Conservation (phyloP, 2,329 filamentous ascomycete genomes). For the Colletotrichum sansevieriae region DNA sequence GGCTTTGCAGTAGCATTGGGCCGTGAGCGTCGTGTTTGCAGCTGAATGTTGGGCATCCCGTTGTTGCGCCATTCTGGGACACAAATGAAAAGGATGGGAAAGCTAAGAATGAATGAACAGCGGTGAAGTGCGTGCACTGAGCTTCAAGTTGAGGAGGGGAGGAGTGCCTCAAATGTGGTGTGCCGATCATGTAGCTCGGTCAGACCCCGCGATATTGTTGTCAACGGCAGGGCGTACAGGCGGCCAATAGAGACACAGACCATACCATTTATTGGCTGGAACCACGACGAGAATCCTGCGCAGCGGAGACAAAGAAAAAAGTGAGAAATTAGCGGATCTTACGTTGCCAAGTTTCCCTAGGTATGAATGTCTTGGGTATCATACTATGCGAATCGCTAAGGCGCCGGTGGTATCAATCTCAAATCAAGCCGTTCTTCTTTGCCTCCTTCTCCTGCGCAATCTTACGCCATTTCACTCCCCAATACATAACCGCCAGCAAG, state of each 20-base stretch:
- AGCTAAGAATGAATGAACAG: background rate
- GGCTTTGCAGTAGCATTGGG: conserved; percentile 60
- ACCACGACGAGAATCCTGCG: background rate
- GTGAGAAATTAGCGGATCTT: background rate
- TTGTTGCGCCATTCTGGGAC: background rate
- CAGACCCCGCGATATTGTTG: conserved; percentile 4
- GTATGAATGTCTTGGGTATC: conserved; percentile 27
- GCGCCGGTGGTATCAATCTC: background rate
- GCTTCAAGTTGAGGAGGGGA: background rate
- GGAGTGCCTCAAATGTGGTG: background rate
- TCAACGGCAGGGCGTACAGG: conserved; percentile 12
- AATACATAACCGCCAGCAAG: conserved; percentile 56
- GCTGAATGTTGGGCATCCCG: background rate
- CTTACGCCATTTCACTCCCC: conserved; percentile 59
- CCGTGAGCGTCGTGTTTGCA: conserved; percentile 53
- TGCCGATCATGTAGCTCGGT: background rate
- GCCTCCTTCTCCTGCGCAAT: conserved; percentile 48
- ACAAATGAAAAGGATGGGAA: background rate
- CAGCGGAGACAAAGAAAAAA: background rate
- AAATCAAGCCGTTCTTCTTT: conserved; percentile 8
- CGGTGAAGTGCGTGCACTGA: background rate
- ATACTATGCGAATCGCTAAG: background rate
- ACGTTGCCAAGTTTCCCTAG: background rate
- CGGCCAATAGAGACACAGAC: background rate
- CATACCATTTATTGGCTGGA: background rate